These are phyloP conservation scores for Phytophthora nicotianae DNA, from an alignment of 352 stramenopile genomes.

Conservation along the genomic window DNA sequence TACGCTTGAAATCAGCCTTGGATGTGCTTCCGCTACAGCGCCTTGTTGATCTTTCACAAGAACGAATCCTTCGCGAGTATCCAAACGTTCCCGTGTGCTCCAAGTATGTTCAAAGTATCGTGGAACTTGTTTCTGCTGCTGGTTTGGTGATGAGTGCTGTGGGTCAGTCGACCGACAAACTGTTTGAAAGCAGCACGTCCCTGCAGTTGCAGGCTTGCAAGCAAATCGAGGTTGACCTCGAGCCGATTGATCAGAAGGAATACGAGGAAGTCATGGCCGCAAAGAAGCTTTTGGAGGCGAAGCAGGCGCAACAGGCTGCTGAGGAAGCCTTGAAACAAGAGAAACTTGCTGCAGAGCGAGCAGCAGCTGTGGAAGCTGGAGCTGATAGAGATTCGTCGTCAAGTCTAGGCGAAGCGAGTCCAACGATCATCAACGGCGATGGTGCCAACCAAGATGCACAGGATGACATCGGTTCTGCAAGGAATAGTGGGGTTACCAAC, in stretches of 20 bases:
- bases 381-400: conserved; percentile 27
- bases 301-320: conserved; percentile 50
- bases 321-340: conserved; percentile 53
- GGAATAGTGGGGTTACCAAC: conserved; percentile 45
- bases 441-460: conserved; percentile 31
- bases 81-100: conserved; percentile 78
- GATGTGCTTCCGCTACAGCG: conserved; percentile 65
- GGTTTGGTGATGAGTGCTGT: conserved; percentile 64
- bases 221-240: conserved; percentile 69
- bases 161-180: conserved; percentile 47
- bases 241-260: conserved; percentile 65
- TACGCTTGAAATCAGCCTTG: conserved; percentile 45
- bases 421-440: conserved; percentile 19
- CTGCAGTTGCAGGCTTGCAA: conserved; percentile 57
- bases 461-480: conserved; percentile 30
- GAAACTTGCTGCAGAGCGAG: conserved; percentile 50
- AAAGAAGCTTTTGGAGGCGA: conserved; percentile 47
- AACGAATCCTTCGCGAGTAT: conserved; percentile 81
- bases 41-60: conserved; percentile 72
- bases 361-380: conserved; percentile 30
- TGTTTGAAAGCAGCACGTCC: conserved; percentile 55
- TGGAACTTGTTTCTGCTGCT: conserved; percentile 80
- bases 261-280: conserved; percentile 62
- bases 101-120: conserved; percentile 85
- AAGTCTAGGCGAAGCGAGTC: conserved; percentile 26